A percentile compares a stretch with the other conserved stretches of the same genome.
phyloP scores from a whole-genome alignment of 306 rosid genomes.

The Betula pendula region DNA sequence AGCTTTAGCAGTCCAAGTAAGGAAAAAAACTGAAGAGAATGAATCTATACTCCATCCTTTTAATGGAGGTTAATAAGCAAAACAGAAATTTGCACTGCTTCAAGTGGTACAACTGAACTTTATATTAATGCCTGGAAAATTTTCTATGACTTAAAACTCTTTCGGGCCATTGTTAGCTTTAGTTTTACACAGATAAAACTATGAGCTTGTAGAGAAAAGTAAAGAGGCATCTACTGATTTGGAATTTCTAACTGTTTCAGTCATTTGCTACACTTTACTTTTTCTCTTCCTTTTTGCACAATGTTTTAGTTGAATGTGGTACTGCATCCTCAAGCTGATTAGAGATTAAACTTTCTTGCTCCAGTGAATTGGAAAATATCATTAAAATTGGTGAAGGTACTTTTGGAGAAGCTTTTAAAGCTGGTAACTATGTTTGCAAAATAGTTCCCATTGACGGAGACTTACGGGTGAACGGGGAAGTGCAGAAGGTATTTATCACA shows the following conservation, averaged over 20 bases:
- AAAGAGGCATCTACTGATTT: neutral
- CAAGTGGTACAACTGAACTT: neutral
- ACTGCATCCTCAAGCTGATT: constrained; percentile 29
- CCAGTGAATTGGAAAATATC: constrained; percentile 57
- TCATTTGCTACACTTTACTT: constrained; percentile 7
- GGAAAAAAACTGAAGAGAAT: neutral
- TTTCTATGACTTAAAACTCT: neutral
- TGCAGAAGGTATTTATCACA: constrained; percentile 68
- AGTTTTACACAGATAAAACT: neutral
- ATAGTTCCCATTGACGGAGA: constrained; percentile 92
- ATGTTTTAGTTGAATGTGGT: constrained; percentile 12
- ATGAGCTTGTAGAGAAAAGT: neutral
- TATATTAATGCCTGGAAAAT: neutral
- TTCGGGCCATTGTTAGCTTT: neutral
- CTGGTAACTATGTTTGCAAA: constrained; percentile 77
- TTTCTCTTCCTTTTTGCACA: constrained; percentile 2
- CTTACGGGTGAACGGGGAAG: constrained; percentile 77
- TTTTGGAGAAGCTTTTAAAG: constrained; percentile 88
- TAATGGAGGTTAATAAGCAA: neutral
- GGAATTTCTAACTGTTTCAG: neutral
- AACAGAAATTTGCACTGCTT: neutral
- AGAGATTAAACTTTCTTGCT: constrained; percentile 26
- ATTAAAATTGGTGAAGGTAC: constrained; percentile 94
- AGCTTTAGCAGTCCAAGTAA: neutral
- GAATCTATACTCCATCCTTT: neutral